phyloP scores from a whole-genome alignment of 1,284 basidiomycete genomes.

The Ganoderma sinense region DNA sequence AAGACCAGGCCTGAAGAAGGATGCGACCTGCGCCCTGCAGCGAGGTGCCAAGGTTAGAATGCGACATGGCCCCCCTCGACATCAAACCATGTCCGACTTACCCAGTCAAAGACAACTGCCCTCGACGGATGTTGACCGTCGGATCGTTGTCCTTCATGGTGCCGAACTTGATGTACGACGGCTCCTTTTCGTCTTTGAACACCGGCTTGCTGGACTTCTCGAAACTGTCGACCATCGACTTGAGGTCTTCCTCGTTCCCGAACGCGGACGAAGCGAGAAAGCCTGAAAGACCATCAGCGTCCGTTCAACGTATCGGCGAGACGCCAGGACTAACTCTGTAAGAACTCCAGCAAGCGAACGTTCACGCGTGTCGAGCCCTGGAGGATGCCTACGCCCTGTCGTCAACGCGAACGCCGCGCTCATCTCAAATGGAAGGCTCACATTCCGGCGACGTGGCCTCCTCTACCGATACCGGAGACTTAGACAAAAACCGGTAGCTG shows the following conservation, averaged over 20 bases:
- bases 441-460: constrained; percentile 51
- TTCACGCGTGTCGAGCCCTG: constrained; percentile 38
- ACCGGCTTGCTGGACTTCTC: constrained; percentile 50
- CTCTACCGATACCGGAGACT: constrained; percentile 38
- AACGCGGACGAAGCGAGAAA: constrained; percentile 45
- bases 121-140: constrained; percentile 46
- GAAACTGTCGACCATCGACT: constrained; percentile 47
- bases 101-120: constrained; percentile 49
- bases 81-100: constrained; percentile 24
- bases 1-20: constrained; percentile 50
- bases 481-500: constrained; percentile 47
- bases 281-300: constrained; percentile 32
- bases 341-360: constrained; percentile 40
- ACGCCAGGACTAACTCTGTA: constrained; percentile 37
- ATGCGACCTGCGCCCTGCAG: constrained; percentile 42
- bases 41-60: background rate
- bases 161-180: constrained; percentile 52
- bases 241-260: constrained; percentile 42
- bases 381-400: constrained; percentile 29
- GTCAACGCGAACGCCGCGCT: background rate
- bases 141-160: constrained; percentile 45
- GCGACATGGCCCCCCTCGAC: background rate
- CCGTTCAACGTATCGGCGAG: background rate
- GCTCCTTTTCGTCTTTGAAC: constrained; percentile 44
- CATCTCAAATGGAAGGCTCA: constrained; percentile 37